phyloP scores from a whole-genome alignment of 208 protist species.

The Angomonas ambiguus region DNA sequence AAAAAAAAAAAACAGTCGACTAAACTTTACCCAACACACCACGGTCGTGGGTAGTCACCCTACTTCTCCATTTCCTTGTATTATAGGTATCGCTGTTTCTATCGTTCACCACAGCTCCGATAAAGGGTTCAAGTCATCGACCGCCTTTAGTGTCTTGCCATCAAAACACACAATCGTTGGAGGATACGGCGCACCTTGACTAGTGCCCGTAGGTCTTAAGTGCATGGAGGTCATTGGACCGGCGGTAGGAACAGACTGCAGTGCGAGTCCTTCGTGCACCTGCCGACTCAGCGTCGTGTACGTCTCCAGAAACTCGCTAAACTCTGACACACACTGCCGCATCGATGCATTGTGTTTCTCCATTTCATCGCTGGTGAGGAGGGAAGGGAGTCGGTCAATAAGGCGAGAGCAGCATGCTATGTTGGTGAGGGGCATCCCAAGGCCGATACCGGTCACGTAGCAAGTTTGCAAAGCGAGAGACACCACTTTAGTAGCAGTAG shows the following conservation, averaged over 20 bases:
- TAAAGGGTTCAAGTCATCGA: constrained; percentile 64
- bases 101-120: constrained; percentile 60
- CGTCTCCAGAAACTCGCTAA: constrained; percentile 65
- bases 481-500: neutral
- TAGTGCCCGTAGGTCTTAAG: constrained; percentile 48
- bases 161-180: constrained; percentile 53
- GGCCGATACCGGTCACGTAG: constrained; percentile 48
- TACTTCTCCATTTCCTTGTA: too few species aligned
- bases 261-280: constrained; percentile 48
- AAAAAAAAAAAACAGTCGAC: neutral
- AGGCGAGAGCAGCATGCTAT: constrained; percentile 47
- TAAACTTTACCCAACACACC: too few species aligned
- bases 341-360: constrained; percentile 66
- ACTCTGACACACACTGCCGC: constrained; percentile 44
- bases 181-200: constrained; percentile 60
- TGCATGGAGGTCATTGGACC: constrained; percentile 70
- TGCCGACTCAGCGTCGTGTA: constrained; percentile 58
- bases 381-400: constrained; percentile 26
- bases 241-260: constrained; percentile 41
- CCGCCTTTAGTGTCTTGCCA: constrained; percentile 28
- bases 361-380: constrained; percentile 39
- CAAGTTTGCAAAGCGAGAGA: constrained; percentile 23
- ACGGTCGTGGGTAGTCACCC: too few species aligned
- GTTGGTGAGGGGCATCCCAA: constrained; percentile 56
- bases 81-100: too few species aligned